These are phyloP conservation scores for Schoenoplectus tabernaemontani DNA, from an alignment of 202 grass and related monocot species.

Conservation along the genomic window DNA sequence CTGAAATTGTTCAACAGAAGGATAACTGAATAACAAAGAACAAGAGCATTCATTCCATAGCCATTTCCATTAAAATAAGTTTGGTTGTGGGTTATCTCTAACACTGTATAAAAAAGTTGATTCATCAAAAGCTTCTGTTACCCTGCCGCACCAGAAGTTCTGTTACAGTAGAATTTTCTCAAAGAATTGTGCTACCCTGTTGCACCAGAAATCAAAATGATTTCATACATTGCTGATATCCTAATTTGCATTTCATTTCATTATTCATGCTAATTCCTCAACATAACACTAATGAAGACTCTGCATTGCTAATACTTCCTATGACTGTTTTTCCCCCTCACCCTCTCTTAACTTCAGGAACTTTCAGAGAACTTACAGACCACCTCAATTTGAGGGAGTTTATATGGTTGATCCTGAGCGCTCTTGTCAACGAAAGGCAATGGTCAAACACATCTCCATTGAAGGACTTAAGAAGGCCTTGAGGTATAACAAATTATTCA, in stretches of 20 bases:
- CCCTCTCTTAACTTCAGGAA: constrained; percentile 36
- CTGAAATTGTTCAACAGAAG: neutral
- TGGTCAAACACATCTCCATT: constrained; percentile 73
- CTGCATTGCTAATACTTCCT: neutral
- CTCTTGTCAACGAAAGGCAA: constrained; percentile 44
- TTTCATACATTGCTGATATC: neutral
- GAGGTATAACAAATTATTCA: constrained; percentile 42
- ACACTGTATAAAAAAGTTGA: neutral
- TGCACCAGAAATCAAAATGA: neutral
- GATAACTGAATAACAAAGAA: neutral
- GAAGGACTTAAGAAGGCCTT: constrained; percentile 80
- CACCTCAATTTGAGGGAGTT: constrained; percentile 50
- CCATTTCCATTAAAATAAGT: neutral
- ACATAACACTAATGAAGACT: neutral
- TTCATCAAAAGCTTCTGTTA: neutral
- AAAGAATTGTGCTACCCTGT: neutral
- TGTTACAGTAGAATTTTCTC: neutral
- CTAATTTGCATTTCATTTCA: neutral
- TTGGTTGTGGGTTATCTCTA: neutral
- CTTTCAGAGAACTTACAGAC: constrained; percentile 54
- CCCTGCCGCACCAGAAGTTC: too few species aligned
- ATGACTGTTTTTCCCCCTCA: neutral
- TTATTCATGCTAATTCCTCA: neutral
- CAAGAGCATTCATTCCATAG: neutral
- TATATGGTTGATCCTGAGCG: constrained; percentile 66